Percentiles rank a stretch among this genome's conserved stretches.
These are phyloP conservation scores for Aureobasidium sp. DNA, from an alignment of 2,329 filamentous ascomycete species.

Conservation along the genomic window DNA sequence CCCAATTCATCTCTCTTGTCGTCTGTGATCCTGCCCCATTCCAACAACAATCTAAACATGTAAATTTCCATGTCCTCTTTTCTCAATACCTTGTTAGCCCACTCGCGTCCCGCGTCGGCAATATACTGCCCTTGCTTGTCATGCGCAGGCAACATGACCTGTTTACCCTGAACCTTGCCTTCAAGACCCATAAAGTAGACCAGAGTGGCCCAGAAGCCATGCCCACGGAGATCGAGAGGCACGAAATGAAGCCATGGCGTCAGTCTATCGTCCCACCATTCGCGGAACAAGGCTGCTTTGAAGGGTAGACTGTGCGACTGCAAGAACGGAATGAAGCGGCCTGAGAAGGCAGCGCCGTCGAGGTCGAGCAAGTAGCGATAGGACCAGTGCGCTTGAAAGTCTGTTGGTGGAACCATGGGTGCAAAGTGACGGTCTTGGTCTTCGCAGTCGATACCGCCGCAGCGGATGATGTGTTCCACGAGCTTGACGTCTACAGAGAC, in stretches of 20 bases:
- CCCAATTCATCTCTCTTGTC: constrained; percentile 46
- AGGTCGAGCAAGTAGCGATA: constrained; percentile 65
- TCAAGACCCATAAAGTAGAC: constrained; percentile 63
- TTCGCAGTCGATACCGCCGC: constrained; percentile 45
- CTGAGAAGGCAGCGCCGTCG: constrained; percentile 60
- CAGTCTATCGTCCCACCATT: constrained; percentile 71
- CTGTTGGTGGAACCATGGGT: constrained; percentile 33
- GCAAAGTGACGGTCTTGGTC: constrained; percentile 47
- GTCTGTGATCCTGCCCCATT: constrained; percentile 65
- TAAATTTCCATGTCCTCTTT: constrained; percentile 75
- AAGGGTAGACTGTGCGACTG: constrained; percentile 61
- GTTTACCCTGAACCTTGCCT: constrained; percentile 37
- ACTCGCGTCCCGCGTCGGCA: constrained; percentile 55
- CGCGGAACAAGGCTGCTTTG: constrained; percentile 62
- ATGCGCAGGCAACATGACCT: constrained; percentile 43
- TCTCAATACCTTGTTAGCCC: constrained; percentile 55
- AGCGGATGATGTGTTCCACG: constrained; percentile 49
- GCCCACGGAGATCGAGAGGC: constrained; percentile 64
- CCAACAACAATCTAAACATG: constrained; percentile 66
- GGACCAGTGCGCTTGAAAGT: constrained; percentile 52
- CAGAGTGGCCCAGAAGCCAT: constrained; percentile 64
- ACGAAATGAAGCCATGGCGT: constrained; percentile 75
- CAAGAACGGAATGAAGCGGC: constrained; percentile 57
- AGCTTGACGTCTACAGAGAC: constrained; percentile 53
- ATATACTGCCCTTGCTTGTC: constrained; percentile 54